phyloP scores from a whole-genome alignment of 2,329 filamentous ascomycete genomes.

The Tolypocladium ovalisporum region DNA sequence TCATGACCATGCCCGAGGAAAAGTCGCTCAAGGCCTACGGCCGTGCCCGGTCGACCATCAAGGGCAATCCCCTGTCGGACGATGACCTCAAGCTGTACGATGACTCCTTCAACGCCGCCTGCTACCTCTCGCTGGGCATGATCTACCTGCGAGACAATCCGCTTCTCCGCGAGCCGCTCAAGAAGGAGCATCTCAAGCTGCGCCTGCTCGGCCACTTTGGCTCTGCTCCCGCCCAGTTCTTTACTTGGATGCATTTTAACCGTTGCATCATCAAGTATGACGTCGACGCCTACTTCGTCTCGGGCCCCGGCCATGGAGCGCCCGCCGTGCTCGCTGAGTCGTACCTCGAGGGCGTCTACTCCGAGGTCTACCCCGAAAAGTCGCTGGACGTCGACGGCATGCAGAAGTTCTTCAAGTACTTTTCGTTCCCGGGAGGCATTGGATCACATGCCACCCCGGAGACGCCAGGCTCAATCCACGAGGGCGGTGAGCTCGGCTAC shows the following conservation, averaged over 20 bases:
- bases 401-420: slow-evolving; percentile 70
- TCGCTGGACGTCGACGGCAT: slow-evolving; percentile 57
- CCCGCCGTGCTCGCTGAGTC: slow-evolving; percentile 66
- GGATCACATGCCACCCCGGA: slow-evolving; percentile 71
- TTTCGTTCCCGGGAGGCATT: slow-evolving; percentile 72
- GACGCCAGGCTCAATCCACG: slow-evolving; percentile 66
- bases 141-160: slow-evolving; percentile 68
- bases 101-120: slow-evolving; percentile 62
- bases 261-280: slow-evolving; percentile 73
- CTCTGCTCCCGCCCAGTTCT: slow-evolving; percentile 69
- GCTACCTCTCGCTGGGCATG: slow-evolving; percentile 71
- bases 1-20: slow-evolving; percentile 27
- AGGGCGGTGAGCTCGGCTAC: slow-evolving; percentile 75
- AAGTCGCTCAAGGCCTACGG: slow-evolving; percentile 55
- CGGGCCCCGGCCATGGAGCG: slow-evolving; percentile 68
- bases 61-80: slow-evolving; percentile 47
- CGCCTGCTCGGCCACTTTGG: slow-evolving; percentile 71
- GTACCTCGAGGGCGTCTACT: slow-evolving; percentile 69
- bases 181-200: slow-evolving; percentile 60
- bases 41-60: slow-evolving; percentile 52
- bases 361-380: slow-evolving; percentile 67
- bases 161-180: slow-evolving; percentile 57
- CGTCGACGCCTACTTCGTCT: slow-evolving; percentile 61
- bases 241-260: slow-evolving; percentile 76
- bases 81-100: slow-evolving; percentile 60